A percentile compares a stretch with the other conserved stretches of the same genome.
These are phyloP conservation scores for Aspergillus versicolor DNA, from an alignment of 2,329 filamentous ascomycete species.

Conservation along the genomic window DNA sequence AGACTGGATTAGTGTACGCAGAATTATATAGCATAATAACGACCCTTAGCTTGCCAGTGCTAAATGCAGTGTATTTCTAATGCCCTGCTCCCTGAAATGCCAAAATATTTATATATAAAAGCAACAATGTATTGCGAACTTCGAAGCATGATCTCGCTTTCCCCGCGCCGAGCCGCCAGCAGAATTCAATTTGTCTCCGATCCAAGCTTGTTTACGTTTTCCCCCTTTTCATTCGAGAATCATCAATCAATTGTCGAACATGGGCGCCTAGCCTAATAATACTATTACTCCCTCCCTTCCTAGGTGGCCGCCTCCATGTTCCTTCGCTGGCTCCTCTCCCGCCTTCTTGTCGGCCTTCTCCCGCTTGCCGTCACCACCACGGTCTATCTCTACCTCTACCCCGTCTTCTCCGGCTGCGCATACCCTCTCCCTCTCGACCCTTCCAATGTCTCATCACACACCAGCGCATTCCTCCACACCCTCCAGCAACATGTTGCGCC, in stretches of 20 bases:
- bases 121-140: background rate
- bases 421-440: slow-evolving; percentile 60
- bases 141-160: background rate
- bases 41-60: background rate
- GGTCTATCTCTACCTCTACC: slow-evolving; percentile 83
- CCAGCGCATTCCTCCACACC: slow-evolving; percentile 33
- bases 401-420: slow-evolving; percentile 73
- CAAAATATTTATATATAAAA: no score
- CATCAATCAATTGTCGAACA: background rate
- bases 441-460: background rate
- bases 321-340: slow-evolving; percentile 49
- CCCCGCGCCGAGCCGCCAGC: slow-evolving; percentile 3
- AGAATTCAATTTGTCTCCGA: background rate
- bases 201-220: background rate
- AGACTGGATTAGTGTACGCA: slow-evolving; percentile 3
- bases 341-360: slow-evolving; percentile 52
- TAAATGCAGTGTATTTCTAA: background rate
- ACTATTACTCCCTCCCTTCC: background rate
- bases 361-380: slow-evolving; percentile 70
- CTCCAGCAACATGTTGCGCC: slow-evolving; percentile 37
- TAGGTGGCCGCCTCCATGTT: slow-evolving; percentile 43
- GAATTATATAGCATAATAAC: slow-evolving; percentile 6
- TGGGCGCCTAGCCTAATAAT: background rate
- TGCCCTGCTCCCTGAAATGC: no score
- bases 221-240: background rate